phyloP scores from a whole-genome alignment of 345 rosid species.

The Firmiana major region DNA sequence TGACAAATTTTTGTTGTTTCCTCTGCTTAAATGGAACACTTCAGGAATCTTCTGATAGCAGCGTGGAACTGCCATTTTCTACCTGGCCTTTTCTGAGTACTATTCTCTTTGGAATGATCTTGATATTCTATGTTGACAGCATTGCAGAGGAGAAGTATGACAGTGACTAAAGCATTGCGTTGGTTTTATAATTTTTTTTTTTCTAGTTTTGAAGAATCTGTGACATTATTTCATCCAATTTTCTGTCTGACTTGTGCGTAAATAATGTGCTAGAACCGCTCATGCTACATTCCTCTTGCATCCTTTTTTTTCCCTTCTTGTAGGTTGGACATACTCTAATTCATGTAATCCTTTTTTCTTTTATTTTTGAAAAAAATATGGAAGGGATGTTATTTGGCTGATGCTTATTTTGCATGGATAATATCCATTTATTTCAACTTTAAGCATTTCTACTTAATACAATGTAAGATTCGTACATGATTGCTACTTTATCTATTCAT shows the following conservation, averaged over 20 bases:
- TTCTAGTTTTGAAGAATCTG: no score
- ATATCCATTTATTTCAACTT: neutral
- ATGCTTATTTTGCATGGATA: neutral
- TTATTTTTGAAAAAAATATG: neutral
- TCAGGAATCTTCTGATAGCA: conserved; percentile 68
- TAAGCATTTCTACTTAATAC: neutral
- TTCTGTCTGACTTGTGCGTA: no score
- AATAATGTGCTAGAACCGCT: neutral
- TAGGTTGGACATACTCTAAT: no score
- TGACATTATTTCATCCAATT: no score
- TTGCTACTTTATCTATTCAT: conserved; percentile 19
- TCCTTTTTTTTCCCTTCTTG: no score
- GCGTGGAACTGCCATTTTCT: conserved; percentile 65
- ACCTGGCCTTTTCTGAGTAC: conserved; percentile 85
- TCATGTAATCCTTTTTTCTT: no score
- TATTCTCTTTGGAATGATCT: conserved; percentile 67
- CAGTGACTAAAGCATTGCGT: neutral
- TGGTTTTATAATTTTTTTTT: neutral
- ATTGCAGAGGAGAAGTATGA: conserved; percentile 93
- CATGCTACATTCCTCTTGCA: neutral
- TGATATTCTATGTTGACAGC: conserved; percentile 83
- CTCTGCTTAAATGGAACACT: conserved; percentile 22
- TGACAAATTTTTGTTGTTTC: conserved; percentile 16
- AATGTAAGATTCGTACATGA: neutral
- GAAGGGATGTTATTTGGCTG: neutral